Conservation (phyloP, 2,329 filamentous ascomycete genomes). For the Aspergillus sp. region DNA sequence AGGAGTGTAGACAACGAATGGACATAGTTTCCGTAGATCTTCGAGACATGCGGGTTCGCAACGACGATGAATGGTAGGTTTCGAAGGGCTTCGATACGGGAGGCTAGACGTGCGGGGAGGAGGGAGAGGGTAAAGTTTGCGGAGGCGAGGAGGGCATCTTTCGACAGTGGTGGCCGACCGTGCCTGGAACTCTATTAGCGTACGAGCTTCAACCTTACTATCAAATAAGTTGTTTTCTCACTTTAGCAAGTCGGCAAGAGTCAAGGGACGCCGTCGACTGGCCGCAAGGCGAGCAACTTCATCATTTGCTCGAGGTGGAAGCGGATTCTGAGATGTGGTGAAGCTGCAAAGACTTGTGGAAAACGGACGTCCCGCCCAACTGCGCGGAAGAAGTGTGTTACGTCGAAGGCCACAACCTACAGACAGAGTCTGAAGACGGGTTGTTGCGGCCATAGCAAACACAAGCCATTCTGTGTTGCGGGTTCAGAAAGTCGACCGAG, state of each 20-base stretch:
- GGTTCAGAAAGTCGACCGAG: background rate
- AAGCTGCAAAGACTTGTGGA: conserved; percentile 23
- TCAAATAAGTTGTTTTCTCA: conserved; percentile 47
- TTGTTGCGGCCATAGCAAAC: conserved; percentile 28
- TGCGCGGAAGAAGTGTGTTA: background rate
- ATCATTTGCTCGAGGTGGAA: conserved; percentile 66
- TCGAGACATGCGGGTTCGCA: conserved; percentile 91
- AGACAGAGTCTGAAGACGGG: conserved; percentile 18
- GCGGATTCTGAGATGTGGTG: conserved; percentile 51
- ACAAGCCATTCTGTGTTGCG: conserved; percentile 26
- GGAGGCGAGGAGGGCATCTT: conserved; percentile 79
- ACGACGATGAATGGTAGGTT: conserved; percentile 98
- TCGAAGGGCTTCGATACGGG: conserved; percentile 88
- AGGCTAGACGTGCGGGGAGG: conserved; percentile 87
- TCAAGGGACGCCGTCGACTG: conserved; percentile 78
- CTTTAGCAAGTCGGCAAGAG: conserved; percentile 87
- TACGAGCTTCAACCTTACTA: background rate
- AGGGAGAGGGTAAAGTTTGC: conserved; percentile 96
- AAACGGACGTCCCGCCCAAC: conserved; percentile 19
- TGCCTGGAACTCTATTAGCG: conserved; percentile 50
- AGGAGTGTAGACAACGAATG: conserved; percentile 90
- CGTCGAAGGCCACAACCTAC: conserved; percentile 15
- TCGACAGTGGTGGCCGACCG: conserved; percentile 82
- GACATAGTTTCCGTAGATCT: conserved; percentile 95
- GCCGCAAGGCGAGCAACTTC: conserved; percentile 80